Evolutionary conservation across 805 yeast species (phyloP), one percentile per base, ranked within the genome.

Genomic region (Candida vaughaniae): DNA sequence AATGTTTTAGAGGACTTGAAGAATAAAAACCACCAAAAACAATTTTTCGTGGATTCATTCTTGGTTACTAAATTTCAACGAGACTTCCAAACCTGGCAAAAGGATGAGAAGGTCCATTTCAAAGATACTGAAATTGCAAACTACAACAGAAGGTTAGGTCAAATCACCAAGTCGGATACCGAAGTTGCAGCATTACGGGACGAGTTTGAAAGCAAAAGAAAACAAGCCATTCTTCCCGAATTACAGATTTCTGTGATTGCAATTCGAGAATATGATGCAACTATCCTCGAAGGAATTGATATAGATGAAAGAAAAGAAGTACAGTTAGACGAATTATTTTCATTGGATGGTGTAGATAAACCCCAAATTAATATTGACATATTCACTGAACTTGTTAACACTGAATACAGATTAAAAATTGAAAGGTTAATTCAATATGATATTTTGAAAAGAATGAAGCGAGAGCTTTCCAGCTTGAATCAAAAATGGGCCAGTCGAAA

Each of bases 401-500:
- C 60, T 10, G 73, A 68, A 40, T 60, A 49, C 36, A 41, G 60
- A 23, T 45, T 58, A 29, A 53, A 71, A 17, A 46, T 64, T 38
- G 47, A 57, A 37, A 43, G 53, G 36, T 56, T 62, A 47, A 51
- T 67, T 31, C 59, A 62, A 38, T 56, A 62, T 42, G 73, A 66
- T 38, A 48, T 64, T 2, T 49, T 66, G 35, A 49, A 52, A 10
- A 49, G 52, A 33, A 53, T 64, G 22, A 64, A 62, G 37, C 50
- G 55, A 33, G 64, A 60, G 28, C 47, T 66, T 19, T 39, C 46
- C 1, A 46, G 54, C 12, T 54, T 60, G 22, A 64, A 63, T 37
- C 51, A 46, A 34, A 59, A 58, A 40, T 68, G 73, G 73, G 53
- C 52, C 11, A 32, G 49, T 8, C 48, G 70, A 30, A 68, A 64